These are phyloP conservation scores for Colletotrichum tamarilloi DNA, from an alignment of 2,329 filamentous ascomycete genomes.

Conservation along the genomic window DNA sequence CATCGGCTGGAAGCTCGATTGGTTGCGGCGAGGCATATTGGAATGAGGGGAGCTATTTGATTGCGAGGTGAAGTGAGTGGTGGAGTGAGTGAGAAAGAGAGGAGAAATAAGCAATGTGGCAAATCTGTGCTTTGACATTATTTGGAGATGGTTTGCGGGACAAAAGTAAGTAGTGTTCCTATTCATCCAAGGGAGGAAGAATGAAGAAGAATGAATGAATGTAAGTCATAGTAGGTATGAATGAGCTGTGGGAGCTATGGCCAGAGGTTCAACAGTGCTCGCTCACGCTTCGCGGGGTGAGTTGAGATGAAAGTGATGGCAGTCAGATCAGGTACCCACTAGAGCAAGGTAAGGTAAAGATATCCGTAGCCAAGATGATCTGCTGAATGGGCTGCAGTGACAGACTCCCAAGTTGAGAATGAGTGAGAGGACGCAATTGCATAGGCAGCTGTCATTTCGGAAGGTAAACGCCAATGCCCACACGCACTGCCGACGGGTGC, in stretches of 20 bases:
- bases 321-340: background rate
- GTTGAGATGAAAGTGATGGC: background rate
- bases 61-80: no score
- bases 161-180: background rate
- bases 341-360: background rate
- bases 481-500: background rate
- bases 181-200: background rate
- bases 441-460: background rate
- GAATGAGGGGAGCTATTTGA: constrained; percentile 6
- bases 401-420: background rate
- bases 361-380: background rate
- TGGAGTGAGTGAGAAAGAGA: background rate
- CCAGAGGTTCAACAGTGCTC: background rate
- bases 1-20: background rate
- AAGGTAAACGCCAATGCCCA: constrained; percentile 5
- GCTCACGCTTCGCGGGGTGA: background rate
- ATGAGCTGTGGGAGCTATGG: background rate
- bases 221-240: background rate
- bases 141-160: background rate
- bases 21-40: background rate
- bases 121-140: background rate
- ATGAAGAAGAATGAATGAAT: background rate
- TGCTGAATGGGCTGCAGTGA: background rate
- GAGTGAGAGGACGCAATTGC: background rate
- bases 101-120: background rate